phyloP scores from a whole-genome alignment of 768 basidiomycete genomes.

The Lactarius quietus region DNA sequence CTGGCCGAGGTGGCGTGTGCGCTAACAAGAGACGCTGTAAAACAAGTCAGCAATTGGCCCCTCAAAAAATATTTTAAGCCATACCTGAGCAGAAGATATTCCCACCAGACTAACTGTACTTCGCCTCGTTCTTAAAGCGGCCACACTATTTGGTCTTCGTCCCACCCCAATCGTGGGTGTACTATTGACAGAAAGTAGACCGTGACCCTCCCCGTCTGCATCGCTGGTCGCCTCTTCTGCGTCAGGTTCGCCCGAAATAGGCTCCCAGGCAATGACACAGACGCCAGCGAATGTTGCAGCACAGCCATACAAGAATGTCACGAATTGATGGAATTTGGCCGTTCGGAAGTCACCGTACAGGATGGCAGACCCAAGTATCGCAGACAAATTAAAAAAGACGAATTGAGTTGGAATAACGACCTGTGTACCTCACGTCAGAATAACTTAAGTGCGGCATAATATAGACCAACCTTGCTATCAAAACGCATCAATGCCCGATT shows the following conservation, averaged over 20 bases:
- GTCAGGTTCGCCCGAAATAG: slow-evolving; percentile 31
- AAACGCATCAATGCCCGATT: slow-evolving; percentile 90
- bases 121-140: slow-evolving; percentile 47
- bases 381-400: slow-evolving; percentile 89
- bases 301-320: slow-evolving; percentile 85
- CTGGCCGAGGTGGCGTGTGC: slow-evolving; percentile 59
- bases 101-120: slow-evolving; percentile 62
- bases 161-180: slow-evolving; percentile 26
- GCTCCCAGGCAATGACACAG: slow-evolving; percentile 76
- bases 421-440: slow-evolving; percentile 36
- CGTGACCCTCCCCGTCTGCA: slow-evolving; percentile 30
- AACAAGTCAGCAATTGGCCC: slow-evolving; percentile 10
- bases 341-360: slow-evolving; percentile 91
- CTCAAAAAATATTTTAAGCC: slow-evolving; percentile 19
- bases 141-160: slow-evolving; percentile 33
- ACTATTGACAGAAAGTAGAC: slow-evolving; percentile 25
- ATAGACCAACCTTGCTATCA: slow-evolving; percentile 69
- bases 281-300: slow-evolving; percentile 88
- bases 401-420: slow-evolving; percentile 94
- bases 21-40: slow-evolving; percentile 58
- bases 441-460: neutral
- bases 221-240: slow-evolving; percentile 32
- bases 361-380: slow-evolving; percentile 89
- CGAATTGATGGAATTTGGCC: slow-evolving; percentile 73
- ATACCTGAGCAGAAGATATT: slow-evolving; percentile 71